Evolutionary conservation across 331 rosid species (phyloP), one percentile per base, ranked within the genome.

Genomic region (Telfairia occidentalis): DNA sequence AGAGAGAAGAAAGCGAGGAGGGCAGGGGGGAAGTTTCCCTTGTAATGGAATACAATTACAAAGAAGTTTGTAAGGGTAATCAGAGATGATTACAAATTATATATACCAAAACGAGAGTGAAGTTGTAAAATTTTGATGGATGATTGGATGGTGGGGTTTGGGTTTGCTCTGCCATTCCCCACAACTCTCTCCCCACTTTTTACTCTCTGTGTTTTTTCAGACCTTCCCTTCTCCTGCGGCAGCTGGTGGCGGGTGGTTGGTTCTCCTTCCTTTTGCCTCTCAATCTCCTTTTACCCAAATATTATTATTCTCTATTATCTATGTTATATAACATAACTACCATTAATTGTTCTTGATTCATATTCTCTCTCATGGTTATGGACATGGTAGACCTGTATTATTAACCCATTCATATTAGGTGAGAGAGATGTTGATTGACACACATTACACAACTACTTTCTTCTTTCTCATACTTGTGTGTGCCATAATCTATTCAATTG

Each of bases 171-270:
- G 77, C 69, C 60, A n/a, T 80, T 80, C 76, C 52, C 67, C 71
- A 67, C 78, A 42, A 80, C 67, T 55, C 71, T 75, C 71, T 82
- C 92, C 69, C 92, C 89, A 61, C 89, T 74, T 81, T 83, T 84
- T 80, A 78, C 73, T 66, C 73, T 38, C 2, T 11, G 83, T 84
- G 83, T 3, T 71, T 80, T 71, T 50, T 23, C 74, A 67, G 74
- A 67, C 19, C 73, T 69, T 28, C 38, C 74, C 57, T 43, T 61
- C 5, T 69, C 57, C 74, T 69, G 55, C 74, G 74, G 55, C 74
- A 69, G 74, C 54, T 69, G 74, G 74, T 71, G 76, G 61, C 76
- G 74, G 74, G 57, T 71, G 76, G 61, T 5, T 71, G 76, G 61
- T 5, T 71, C 76, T 71, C 75, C 57, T 49, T 71, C 60, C 5